phyloP scores from a whole-genome alignment of 2,329 filamentous ascomycete genomes.

The Neophaeococcomyces mojaviensis region DNA sequence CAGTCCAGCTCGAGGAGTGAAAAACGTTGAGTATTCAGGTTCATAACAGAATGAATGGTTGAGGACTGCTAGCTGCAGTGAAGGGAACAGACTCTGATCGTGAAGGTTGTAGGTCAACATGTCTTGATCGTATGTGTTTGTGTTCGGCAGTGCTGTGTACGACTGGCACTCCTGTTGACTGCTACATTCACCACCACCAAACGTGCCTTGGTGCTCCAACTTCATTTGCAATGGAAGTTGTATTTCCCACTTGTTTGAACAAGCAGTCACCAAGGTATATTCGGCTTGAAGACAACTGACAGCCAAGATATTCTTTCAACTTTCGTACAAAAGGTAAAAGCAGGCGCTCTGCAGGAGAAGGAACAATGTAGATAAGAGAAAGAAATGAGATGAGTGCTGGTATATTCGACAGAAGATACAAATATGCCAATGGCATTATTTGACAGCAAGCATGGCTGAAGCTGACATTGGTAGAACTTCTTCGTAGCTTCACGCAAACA shows the following conservation, averaged over 20 bases:
- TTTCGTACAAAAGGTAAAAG: background rate
- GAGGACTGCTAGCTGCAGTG: background rate
- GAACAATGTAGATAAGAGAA: constrained; percentile 2
- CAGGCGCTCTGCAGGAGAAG: background rate
- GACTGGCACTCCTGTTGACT: background rate
- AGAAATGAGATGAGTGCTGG: background rate
- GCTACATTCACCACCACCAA: background rate
- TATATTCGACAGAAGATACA: constrained; percentile 1
- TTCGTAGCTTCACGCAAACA: constrained; percentile 20
- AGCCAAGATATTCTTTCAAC: background rate
- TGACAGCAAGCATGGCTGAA: constrained; percentile 7
- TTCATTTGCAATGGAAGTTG: background rate
- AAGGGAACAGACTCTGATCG: constrained; percentile 5
- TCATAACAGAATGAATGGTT: background rate
- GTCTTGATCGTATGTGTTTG: background rate
- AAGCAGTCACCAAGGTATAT: background rate
- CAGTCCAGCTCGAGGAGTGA: constrained; percentile 3
- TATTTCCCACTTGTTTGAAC: background rate
- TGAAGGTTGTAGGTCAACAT: constrained; percentile 7
- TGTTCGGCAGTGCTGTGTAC: background rate
- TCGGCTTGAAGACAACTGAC: background rate
- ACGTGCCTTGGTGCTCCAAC: background rate
- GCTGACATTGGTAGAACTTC: constrained; percentile 4
- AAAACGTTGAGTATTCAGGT: background rate
- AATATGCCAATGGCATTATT: constrained; percentile 8